phyloP scores from a whole-genome alignment of 139 green algal genomes.

The Coccomyxa sp. region DNA sequence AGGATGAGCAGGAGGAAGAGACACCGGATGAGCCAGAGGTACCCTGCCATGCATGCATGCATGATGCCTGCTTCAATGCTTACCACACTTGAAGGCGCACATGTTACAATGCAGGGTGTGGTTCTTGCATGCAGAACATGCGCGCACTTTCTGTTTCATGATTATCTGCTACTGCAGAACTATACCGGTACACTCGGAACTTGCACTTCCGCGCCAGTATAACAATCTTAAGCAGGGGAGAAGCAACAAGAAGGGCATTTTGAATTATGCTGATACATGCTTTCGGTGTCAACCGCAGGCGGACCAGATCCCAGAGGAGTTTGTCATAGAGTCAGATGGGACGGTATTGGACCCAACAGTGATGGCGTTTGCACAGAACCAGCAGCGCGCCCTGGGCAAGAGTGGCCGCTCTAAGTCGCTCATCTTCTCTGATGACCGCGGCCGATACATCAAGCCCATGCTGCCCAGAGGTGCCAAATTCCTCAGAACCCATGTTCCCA shows the following conservation, averaged over 20 bases:
- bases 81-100: too few species aligned
- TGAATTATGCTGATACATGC: not conserved
- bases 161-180: too few species aligned
- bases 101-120: too few species aligned
- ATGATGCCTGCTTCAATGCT: not conserved
- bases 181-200: too few species aligned
- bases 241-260: not conserved
- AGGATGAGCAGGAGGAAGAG: slow-evolving; percentile 82
- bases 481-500: not conserved
- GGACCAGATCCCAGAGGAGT: slow-evolving; percentile 95
- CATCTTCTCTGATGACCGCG: slow-evolving; percentile 93
- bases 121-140: too few species aligned
- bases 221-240: too few species aligned
- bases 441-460: slow-evolving; percentile 98
- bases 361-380: slow-evolving; percentile 88
- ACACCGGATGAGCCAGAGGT: slow-evolving; percentile 47
- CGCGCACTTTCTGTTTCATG: too few species aligned
- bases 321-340: slow-evolving; percentile 96
- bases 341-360: slow-evolving; percentile 88
- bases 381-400: slow-evolving; percentile 85
- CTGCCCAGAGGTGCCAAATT: slow-evolving; percentile 71
- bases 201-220: not conserved
- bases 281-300: slow-evolving; percentile 11
- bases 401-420: slow-evolving; percentile 91
- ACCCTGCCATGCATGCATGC: not conserved